phyloP scores from a whole-genome alignment of 176 grass and related monocot genomes.

The Oryza australiensis region DNA sequence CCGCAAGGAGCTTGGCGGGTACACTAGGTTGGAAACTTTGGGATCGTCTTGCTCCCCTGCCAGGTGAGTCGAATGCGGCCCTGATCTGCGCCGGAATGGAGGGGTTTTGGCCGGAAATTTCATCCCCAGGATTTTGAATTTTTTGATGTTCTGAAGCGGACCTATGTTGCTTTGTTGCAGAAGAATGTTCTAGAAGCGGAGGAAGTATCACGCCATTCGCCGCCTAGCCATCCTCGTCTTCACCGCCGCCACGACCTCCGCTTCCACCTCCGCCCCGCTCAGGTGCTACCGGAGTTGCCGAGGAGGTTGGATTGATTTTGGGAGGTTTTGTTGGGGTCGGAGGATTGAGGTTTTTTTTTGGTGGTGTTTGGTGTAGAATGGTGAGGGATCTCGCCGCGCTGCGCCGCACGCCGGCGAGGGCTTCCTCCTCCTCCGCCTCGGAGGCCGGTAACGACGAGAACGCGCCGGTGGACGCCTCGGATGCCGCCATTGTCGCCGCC shows the following conservation, averaged over 20 bases:
- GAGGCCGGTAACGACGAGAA: slow-evolving; percentile 61
- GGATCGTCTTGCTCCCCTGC: not conserved
- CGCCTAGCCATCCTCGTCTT: slow-evolving; percentile 43
- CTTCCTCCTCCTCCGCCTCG: slow-evolving; percentile 20
- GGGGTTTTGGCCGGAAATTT: not conserved
- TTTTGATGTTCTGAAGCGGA: not conserved
- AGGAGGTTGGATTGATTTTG: not conserved
- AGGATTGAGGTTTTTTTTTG: not conserved
- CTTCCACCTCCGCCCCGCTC: slow-evolving; percentile 29
- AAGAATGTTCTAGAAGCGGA: not conserved
- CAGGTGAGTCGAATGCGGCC: not conserved
- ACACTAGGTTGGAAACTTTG: not conserved
- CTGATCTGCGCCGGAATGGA: not conserved
- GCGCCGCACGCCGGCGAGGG: slow-evolving; percentile 42
- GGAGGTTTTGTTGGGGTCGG: not conserved
- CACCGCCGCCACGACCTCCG: slow-evolving; percentile 39
- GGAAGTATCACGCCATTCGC: slow-evolving; percentile 28
- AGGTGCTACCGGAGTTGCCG: slow-evolving; percentile 20
- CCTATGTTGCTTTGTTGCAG: not conserved
- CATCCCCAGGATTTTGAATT: slow-evolving; percentile 16
- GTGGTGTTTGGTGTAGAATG: slow-evolving; percentile 39
- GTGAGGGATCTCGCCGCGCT: slow-evolving; percentile 51
- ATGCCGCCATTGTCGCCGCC: not conserved
- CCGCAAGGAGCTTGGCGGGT: not conserved
- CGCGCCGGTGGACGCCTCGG: slow-evolving; percentile 29